phyloP scores from a whole-genome alignment of 2,329 filamentous ascomycete species.

The Trichophyton benhamiae region DNA sequence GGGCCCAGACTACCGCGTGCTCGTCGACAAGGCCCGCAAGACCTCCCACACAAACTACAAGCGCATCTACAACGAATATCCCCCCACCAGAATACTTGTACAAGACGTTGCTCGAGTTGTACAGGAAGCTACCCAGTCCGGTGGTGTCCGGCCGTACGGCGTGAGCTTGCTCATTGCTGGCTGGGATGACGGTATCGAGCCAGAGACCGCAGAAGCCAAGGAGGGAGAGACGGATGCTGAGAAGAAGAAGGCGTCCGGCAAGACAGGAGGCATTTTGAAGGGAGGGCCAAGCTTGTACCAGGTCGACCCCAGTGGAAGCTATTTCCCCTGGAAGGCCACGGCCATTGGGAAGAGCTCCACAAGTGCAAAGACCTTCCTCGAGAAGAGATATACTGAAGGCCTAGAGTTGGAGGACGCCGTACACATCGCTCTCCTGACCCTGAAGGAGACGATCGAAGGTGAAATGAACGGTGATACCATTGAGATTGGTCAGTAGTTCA shows the following conservation, averaged over 20 bases:
- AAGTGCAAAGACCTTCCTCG: slow-evolving; percentile 95
- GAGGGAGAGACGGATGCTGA: slow-evolving; percentile 44
- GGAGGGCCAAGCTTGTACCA: slow-evolving; percentile 96
- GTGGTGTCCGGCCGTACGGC: slow-evolving; percentile 92
- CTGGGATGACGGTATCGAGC: slow-evolving; percentile 94
- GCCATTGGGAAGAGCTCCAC: slow-evolving; percentile 98
- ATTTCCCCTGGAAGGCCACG: slow-evolving; percentile 99
- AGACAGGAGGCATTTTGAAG: slow-evolving; percentile 92
- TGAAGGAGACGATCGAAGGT: slow-evolving; percentile 98
- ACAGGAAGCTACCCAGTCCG: slow-evolving; percentile 97
- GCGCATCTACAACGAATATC: slow-evolving; percentile 99
- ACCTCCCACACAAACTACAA: slow-evolving; percentile 98
- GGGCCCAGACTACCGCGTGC: slow-evolving; percentile 94
- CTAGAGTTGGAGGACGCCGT: slow-evolving; percentile 96
- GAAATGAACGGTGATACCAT: slow-evolving; percentile 99
- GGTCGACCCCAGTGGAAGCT: slow-evolving; percentile 96
- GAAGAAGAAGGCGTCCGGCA: slow-evolving; percentile 60
- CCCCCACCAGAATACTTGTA: slow-evolving; percentile 96
- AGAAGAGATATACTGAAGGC: slow-evolving; percentile 97
- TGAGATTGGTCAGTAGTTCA: slow-evolving; percentile 64
- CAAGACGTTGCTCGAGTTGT: slow-evolving; percentile 96
- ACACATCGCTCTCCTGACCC: slow-evolving; percentile 88
- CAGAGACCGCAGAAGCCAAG: slow-evolving; percentile 57
- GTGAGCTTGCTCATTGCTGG: slow-evolving; percentile 91
- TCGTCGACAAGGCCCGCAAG: slow-evolving; percentile 96